Evolutionary conservation across 2,329 filamentous ascomycete genomes (phyloP).

Genomic region (Claviceps sp.): DNA sequence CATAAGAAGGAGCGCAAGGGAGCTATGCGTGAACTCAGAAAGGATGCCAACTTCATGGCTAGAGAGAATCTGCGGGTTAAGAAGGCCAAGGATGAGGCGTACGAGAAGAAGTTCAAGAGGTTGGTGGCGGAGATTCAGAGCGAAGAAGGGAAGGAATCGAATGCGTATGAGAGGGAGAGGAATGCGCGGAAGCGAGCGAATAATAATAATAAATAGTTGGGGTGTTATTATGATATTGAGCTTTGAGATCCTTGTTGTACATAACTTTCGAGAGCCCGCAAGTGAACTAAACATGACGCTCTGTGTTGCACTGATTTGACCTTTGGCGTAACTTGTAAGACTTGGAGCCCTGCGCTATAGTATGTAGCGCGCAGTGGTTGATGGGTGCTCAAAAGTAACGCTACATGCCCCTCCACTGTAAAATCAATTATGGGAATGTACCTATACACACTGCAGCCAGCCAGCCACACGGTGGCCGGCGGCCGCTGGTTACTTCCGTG

Average conservation of each 20-base stretch:
- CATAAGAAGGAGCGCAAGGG: slow-evolving; percentile 94
- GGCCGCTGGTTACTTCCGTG: not conserved
- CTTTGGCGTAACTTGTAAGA: too few relatives aligned
- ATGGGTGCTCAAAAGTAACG: too few relatives aligned
- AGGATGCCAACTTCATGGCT: slow-evolving; percentile 89
- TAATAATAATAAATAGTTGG: slow-evolving; percentile 31
- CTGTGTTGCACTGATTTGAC: not conserved
- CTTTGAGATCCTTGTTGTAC: not conserved
- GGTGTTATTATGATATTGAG: not conserved
- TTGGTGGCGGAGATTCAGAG: slow-evolving; percentile 91
- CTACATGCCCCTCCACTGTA: not conserved
- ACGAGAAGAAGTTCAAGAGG: slow-evolving; percentile 91
- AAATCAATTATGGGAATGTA: not conserved
- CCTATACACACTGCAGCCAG: not conserved
- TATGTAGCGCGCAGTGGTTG: too few relatives aligned
- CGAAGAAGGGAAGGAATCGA: slow-evolving; percentile 75
- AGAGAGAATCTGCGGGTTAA: slow-evolving; percentile 82
- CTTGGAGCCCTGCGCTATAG: too few relatives aligned
- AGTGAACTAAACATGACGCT: not conserved
- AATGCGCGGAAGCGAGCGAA: slow-evolving; percentile 55
- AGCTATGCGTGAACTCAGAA: slow-evolving; percentile 82
- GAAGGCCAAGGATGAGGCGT: slow-evolving; percentile 83
- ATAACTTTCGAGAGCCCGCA: not conserved
- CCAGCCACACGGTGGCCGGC: slow-evolving; percentile 4
- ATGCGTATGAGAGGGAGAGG: slow-evolving; percentile 82